Base-by-base conservation (phyloP, 768 basidiomycete species). In the Podaxis sp. region DNA sequence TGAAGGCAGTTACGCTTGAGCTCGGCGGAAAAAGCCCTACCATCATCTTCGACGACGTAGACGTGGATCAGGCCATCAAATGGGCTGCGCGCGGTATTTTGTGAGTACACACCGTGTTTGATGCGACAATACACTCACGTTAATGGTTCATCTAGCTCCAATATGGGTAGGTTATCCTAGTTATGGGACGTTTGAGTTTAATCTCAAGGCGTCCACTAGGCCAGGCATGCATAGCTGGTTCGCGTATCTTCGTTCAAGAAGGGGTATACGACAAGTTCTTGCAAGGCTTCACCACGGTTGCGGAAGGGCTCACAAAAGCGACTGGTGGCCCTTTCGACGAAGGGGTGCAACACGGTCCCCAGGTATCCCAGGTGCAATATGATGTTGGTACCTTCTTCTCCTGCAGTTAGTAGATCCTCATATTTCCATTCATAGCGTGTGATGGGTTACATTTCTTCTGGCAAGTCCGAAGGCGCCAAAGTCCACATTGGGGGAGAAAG, bases 251-350 rank as follows among this genome's bases (percentile, higher is more conserved):
- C 69, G 90, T 95, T 4, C 93, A 95, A 70, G 86, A 82, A 63
- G 76, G 78, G 2, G 85, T 95, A 67, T 94, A 95, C 76, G 92
- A 95, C 73, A 72, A 85, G 65, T 94, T 95, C 79, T 68, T 94
- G 58, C 68, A 74, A 56, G 73, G 65, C 33, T 87, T 93, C 74
- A 78, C 80, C 1, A 78, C 73, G 53, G 76, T 80, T 73, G 76
- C 86, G 52, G 74, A 77, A 70, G 78, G 80, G 67, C 75, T 85
- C 64, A 75, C 75, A 58, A 68, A 71, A 11, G 75, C 84, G 65
- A 79, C 84, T 67, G 91, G 89, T 24, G 82, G 87, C 67, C 89
- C 90, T 4, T 90, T 91, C 74, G 66, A 72, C 4, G 69, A 72
- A 0, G 81, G 78, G 17, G 81, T 80, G 8, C 79, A 81, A 72